These are phyloP conservation scores for Pneumocystis sp. DNA, from an alignment of 1,139 yeast species.

Conservation along the genomic window DNA sequence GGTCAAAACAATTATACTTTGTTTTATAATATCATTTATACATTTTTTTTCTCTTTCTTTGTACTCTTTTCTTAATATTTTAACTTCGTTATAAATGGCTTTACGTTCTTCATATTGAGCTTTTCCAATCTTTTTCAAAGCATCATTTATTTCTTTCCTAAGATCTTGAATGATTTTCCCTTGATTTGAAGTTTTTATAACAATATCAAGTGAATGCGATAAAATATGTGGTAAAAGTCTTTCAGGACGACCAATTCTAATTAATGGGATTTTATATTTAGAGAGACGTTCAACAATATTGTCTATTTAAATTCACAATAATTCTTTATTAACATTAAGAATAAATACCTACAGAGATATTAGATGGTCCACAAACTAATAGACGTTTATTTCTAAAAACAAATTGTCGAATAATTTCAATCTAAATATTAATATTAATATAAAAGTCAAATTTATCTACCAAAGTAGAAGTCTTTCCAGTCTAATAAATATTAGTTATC, in stretches of 20 bases:
- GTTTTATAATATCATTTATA: slow-evolving; percentile 41
- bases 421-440: slow-evolving; percentile 36
- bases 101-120: slow-evolving; percentile 53
- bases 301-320: slow-evolving; percentile 20
- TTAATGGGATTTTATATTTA: slow-evolving; percentile 37
- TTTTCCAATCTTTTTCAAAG: slow-evolving; percentile 47
- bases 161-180: slow-evolving; percentile 55
- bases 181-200: slow-evolving; percentile 47
- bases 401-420: slow-evolving; percentile 71
- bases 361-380: slow-evolving; percentile 83
- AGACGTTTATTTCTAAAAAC: slow-evolving; percentile 49
- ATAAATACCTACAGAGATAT: slow-evolving; percentile 55
- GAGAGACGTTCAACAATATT: slow-evolving; percentile 65
- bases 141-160: slow-evolving; percentile 50
- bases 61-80: slow-evolving; percentile 54
- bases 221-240: slow-evolving; percentile 49
- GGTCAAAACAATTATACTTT: slow-evolving; percentile 56
- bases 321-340: background rate
- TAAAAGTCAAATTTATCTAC: background rate
- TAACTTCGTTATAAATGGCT: slow-evolving; percentile 55
- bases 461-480: slow-evolving; percentile 1
- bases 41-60: slow-evolving; percentile 51
- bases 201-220: slow-evolving; percentile 61
- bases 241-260: slow-evolving; percentile 90
- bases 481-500: background rate